Conservation (phyloP, 2,329 filamentous ascomycete genomes). For the Geosmithia flava region DNA sequence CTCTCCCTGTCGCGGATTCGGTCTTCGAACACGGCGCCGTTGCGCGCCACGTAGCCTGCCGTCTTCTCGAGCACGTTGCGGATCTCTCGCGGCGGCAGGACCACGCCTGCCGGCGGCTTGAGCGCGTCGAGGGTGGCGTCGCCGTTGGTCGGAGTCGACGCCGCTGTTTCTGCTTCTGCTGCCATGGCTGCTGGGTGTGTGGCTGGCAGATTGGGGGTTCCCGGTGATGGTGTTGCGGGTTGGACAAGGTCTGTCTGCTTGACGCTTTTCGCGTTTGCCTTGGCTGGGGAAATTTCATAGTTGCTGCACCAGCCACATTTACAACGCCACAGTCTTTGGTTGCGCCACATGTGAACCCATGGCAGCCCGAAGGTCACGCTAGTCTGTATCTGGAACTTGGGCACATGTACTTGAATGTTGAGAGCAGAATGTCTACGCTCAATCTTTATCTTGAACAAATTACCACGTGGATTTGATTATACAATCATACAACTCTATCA, state of each 20-base stretch:
- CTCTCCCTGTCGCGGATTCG: conserved; percentile 76
- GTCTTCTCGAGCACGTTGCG: conserved; percentile 83
- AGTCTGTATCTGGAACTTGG: too few relatives aligned
- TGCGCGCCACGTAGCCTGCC: conserved; percentile 73
- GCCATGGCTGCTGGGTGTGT: conserved; percentile 16
- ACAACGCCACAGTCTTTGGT: too few relatives aligned
- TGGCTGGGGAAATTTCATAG: background rate
- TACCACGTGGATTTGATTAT: too few relatives aligned
- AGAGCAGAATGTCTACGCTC: too few relatives aligned
- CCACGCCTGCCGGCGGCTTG: conserved; percentile 71
- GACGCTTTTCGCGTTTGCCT: background rate
- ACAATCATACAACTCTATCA: too few relatives aligned
- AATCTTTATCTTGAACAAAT: too few relatives aligned
- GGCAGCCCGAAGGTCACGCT: too few relatives aligned
- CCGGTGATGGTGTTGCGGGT: background rate
- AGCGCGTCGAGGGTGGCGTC: conserved; percentile 46
- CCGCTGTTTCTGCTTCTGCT: conserved; percentile 5
- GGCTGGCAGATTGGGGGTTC: background rate
- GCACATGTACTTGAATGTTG: too few relatives aligned
- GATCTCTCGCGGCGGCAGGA: conserved; percentile 83
- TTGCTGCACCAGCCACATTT: too few relatives aligned
- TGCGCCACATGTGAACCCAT: too few relatives aligned
- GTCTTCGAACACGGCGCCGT: conserved; percentile 61
- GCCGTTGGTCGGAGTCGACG: conserved; percentile 5
- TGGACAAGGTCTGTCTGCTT: background rate